These are phyloP conservation scores for Apiospora saccharicola DNA, from an alignment of 2,329 filamentous ascomycete species.

Conservation along the genomic window DNA sequence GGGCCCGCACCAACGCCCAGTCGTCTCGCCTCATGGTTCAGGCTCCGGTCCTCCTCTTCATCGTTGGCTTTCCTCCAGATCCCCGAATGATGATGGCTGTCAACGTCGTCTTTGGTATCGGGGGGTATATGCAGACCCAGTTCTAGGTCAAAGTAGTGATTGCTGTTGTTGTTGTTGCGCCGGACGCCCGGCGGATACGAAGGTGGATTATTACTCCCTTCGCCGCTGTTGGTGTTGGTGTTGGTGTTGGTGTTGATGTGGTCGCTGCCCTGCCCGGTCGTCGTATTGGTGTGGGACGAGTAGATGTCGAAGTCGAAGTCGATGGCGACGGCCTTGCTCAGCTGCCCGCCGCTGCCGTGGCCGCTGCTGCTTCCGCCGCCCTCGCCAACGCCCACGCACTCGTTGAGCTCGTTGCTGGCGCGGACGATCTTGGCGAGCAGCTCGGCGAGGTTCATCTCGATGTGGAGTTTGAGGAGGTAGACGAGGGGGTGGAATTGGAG, in stretches of 20 bases:
- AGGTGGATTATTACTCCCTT: background rate
- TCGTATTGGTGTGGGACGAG: background rate
- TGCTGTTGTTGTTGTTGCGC: background rate
- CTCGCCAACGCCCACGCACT: background rate
- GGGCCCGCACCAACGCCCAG: background rate
- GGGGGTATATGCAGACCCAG: background rate
- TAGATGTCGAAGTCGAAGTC: slow-evolving; percentile 8
- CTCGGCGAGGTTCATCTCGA: slow-evolving; percentile 54
- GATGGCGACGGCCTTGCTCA: slow-evolving; percentile 1
- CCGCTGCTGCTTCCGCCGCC: background rate
- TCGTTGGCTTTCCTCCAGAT: background rate
- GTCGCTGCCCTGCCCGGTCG: background rate
- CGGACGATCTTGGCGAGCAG: slow-evolving; percentile 46
- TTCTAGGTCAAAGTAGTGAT: background rate
- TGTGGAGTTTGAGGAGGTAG: slow-evolving; percentile 53
- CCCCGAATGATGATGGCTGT: background rate
- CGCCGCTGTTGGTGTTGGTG: background rate
- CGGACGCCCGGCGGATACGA: background rate
- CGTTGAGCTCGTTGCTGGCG: slow-evolving; percentile 9
- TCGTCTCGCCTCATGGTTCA: background rate
- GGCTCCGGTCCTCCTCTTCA: background rate
- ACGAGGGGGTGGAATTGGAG: slow-evolving; percentile 53
- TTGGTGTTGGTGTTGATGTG: background rate
- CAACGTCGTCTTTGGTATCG: background rate
- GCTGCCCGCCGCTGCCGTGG: background rate